Evolutionary conservation across 1,139 yeast species (phyloP), one percentile per base, ranked within the genome.

Genomic region (Insectozyma bohioensis): DNA sequence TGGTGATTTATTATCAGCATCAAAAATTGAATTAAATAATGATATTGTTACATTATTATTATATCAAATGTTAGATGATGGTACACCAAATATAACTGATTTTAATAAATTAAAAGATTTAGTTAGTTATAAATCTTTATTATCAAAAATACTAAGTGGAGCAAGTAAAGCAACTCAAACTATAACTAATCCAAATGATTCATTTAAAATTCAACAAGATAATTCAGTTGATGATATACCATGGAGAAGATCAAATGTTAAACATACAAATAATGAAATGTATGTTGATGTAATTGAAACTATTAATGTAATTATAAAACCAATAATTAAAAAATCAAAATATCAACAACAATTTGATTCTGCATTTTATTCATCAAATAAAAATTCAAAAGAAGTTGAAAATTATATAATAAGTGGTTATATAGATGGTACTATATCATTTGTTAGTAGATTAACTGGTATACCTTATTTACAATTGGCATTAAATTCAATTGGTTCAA

Each of bases 271-370:
- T 43, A 85, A 87, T 53, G 96, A 88, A 56, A 72, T 88, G 60
- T 85, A 79, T 54, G 82, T 88, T 7, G 97, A 88, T 55, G 56
- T 88, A 4, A 61, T 69, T 5, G 96, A 87, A 52, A 63, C 71
- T 0, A 56, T 85, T 12, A 68, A 63, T 42, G 68, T 75, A 24
- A 64, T 72, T 20, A 62, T 65, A 24, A 54, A 55, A 33, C 64
- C 65, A n/a, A 37, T 43, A 11, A 21, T 41, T 5, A 47, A 40
- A 26, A 37, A 37, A 5, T n/a, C 28, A 37, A 11, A 41, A 34
- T 20, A 28, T 30, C 17, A 20, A 36, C 24, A 26, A 35, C 28
- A 53, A 48, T 28, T 54, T 41, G 69, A 62, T 42, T 60, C 66
- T n/a, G 70, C 70, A 7, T 63, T 62, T 42, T 63, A 63, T 40